Evolutionary conservation across 306 rosid genomes (phyloP).

Genomic region (Dicorynia guianensis): DNA sequence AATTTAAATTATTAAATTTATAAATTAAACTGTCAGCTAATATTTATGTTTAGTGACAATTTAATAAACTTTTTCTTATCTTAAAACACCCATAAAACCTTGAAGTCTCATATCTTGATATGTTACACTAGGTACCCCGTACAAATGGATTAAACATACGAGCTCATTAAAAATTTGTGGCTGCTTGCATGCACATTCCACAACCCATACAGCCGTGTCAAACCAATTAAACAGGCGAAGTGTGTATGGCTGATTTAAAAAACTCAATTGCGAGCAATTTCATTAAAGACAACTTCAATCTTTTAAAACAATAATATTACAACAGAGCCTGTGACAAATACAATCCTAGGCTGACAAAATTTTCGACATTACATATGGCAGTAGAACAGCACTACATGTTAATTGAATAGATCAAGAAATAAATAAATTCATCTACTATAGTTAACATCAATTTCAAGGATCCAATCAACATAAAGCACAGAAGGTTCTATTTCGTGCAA

Average conservation of each 20-base stretch:
- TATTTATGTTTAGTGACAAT: no score
- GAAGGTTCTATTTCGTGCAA: constrained; percentile 48
- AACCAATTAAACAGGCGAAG: constrained; percentile 16
- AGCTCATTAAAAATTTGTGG: not conserved
- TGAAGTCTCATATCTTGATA: no score
- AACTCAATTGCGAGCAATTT: not conserved
- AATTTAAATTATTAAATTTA: no score
- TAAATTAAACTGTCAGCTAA: no score
- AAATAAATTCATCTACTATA: constrained; percentile 24
- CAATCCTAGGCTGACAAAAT: constrained; percentile 17
- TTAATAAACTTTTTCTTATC: no score
- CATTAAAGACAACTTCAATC: not conserved
- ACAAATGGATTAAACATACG: no score
- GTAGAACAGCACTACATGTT: constrained; percentile 22
- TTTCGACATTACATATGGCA: constrained; percentile 28
- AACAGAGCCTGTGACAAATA: constrained; percentile 3
- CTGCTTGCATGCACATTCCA: not conserved
- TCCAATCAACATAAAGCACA: constrained; percentile 56
- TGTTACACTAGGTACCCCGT: no score
- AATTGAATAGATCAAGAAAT: constrained; percentile 30
- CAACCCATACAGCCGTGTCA: constrained; percentile 9
- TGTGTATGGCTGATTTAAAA: not conserved
- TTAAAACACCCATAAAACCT: no score
- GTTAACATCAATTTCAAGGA: constrained; percentile 27
- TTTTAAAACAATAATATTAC: constrained; percentile 29